These are phyloP conservation scores for Auriscalpium orientale DNA, from an alignment of 768 basidiomycete genomes.

Conservation along the genomic window DNA sequence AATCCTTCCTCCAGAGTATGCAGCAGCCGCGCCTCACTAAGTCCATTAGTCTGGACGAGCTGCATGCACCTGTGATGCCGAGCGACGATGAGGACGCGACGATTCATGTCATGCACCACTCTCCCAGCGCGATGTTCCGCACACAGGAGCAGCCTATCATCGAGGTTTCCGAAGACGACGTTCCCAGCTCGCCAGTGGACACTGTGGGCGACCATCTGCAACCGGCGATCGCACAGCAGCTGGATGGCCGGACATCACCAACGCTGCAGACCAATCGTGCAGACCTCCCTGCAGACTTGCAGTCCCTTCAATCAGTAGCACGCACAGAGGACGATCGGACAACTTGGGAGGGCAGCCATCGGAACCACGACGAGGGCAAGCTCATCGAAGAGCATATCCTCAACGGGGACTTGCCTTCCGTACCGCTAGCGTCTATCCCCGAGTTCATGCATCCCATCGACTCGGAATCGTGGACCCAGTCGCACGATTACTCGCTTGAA, in stretches of 20 bases:
- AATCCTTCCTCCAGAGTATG: slow-evolving; percentile 34
- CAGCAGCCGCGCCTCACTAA: slow-evolving; percentile 23
- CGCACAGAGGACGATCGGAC: slow-evolving; percentile 49
- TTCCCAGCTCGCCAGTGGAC: neutral
- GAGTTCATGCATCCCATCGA: slow-evolving; percentile 23
- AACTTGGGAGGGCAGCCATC: slow-evolving; percentile 45
- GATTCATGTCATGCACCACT: slow-evolving; percentile 39
- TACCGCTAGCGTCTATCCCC: slow-evolving; percentile 32
- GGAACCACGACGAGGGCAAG: slow-evolving; percentile 24
- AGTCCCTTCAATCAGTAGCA: slow-evolving; percentile 42
- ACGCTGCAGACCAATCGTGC: neutral
- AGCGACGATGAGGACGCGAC: slow-evolving; percentile 59
- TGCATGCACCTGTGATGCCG: slow-evolving; percentile 27
- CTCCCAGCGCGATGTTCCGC: slow-evolving; percentile 5
- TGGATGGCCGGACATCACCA: neutral
- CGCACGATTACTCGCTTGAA: slow-evolving; percentile 73
- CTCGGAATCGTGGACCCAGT: slow-evolving; percentile 45
- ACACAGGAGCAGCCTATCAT: neutral
- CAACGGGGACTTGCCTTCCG: slow-evolving; percentile 43
- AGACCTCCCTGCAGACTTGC: slow-evolving; percentile 23
- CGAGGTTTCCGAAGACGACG: slow-evolving; percentile 5
- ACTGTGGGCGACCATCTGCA: slow-evolving; percentile 35
- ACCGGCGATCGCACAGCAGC: neutral
- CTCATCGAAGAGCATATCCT: slow-evolving; percentile 47
- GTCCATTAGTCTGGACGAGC: slow-evolving; percentile 28